Evolutionary conservation across 208 protist genomes (phyloP), one percentile per base, ranked within the genome.

Genomic region (Acanthamoeba quina): DNA sequence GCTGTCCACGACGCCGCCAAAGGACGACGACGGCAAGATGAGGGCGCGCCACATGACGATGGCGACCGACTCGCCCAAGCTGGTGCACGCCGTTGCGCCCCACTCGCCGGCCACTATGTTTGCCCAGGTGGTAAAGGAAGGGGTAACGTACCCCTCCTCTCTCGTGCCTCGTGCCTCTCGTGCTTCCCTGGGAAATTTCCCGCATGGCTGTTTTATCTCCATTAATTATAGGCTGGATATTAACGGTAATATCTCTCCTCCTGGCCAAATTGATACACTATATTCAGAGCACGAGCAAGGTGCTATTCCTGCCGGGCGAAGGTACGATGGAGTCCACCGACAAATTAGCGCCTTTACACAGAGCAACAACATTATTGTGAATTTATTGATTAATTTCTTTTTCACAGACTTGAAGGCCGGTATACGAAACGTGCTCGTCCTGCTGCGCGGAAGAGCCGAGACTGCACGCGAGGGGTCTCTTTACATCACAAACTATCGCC

Each of bases 401-500:
- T 54, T 26, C 6, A 24, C 60, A 91, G 85, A 91, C 41, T 44
- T 91, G 34, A 68, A 76, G 56, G 56, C 85, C 37, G 85, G 85
- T 44, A 76, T 76, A 19, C 56, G 62, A 5, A 91, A 91, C 15
- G 85, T 91, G 34, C 85, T 91, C 24, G 17, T 91, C 15, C 37
- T 91, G 52, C 41, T 91, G 21, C 56, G 64, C 11, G 85, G 85
- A 4, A 24, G 85, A 31, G 62, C 64, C 17, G 85, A 91, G 44
- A 91, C 85, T 6, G 85, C 85, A 17, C 56, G 64, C 44, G 85
- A 91, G 60, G 85, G 85, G 7, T 91, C 85, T 5, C 64, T 91
- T 0, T 91, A 91, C 64, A 91, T 91, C 52, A 91, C 85, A 58
- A 91, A 91, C 85, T 91, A 74, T 24, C 85, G 85, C 34, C 85